Evolutionary conservation across 2,329 filamentous ascomycete genomes (phyloP), one percentile per base, ranked within the genome.

Genomic region (Blumeria hordei): DNA sequence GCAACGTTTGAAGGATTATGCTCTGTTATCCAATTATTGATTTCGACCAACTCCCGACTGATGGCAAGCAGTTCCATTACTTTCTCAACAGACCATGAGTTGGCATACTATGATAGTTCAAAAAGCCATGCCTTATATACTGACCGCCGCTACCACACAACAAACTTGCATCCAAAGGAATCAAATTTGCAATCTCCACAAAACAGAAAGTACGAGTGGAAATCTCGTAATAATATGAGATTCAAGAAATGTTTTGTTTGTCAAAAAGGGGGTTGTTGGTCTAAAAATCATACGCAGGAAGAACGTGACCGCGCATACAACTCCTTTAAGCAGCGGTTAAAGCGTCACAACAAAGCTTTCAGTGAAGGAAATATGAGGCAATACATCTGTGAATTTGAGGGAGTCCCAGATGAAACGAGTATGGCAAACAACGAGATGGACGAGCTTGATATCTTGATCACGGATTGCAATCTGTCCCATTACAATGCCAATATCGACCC

Each of bases 161-260:
- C 14, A 14, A 32, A 54, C 33, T 12, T 11, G 34, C 21, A 49
- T 12, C 45, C 45, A 33, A 43, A 54, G 21, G 4, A 28, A 2
- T 28, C 21, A 28, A 28, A 28, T 28, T 28, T 28, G 21, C 21
- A 28, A 28, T 28, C 21, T 28, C 33, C 34, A 53, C 50, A 36
- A 53, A 37, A 39, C 21, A 28, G 21, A 28, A 28, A 28, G 21
- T 28, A 28, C 21, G 21, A 28, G 21, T 28, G 21, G 21, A 28
- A 28, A 28, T 28, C 21, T 28, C n/a, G 44, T 28, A 47, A 28
- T 47, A 47, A 28, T 28, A 47, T 8, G 9, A 18, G 12, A 18
- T 21, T 28, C 33, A 54, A 54, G 37, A 43, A 54, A 33, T 54
- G 21, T 54, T 43, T 44, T 41, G 37, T 54, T 37, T 55, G 53